Base-by-base conservation (phyloP, 1,284 basidiomycete species). In the Marasmius oreades region DNA sequence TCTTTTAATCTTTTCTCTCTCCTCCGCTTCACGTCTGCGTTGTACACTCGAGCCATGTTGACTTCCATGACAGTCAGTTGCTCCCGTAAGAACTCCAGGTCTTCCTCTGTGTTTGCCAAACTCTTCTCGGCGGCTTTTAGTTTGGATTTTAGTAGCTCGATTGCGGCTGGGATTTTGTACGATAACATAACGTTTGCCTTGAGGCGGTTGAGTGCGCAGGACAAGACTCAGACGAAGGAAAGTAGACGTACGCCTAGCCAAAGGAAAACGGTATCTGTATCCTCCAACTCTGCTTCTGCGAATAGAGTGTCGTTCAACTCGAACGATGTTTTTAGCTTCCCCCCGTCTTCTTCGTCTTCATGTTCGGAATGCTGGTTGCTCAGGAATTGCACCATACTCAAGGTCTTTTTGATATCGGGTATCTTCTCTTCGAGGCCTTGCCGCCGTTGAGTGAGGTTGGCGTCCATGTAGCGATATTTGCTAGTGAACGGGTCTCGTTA, bases 391-490 rank as follows among this genome's bases (percentile, higher is more conserved):
- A 99, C 93, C 82, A 98, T 97, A 56, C 81, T 78, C 47, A 99
- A 73, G 1, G 95, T 98, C 74, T 96, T 95, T 66, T 86, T 84
- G 66, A 99, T 95, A 71, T 99, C 97, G 0, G 96, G 96, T 48
- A 98, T 95, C 80, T 99, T 98, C 61, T 93, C 92, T 64, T 93
- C 89, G 5, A 98, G 78, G 1, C 88, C 87, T 56, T 81, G 79
- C 52, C 90, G 81, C 47, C 95, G 82, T 69, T 94, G 90, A 12
- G 87, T 79, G 48, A 96, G 79, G 67, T 88, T 95, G 34, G 86
- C 77, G 66, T 98, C 96, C 96, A 99, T 98, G 74, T 96, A 97
- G 58, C 93, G 90, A 78, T 99, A 99, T 79, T 99, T 98, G 61
- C 95, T 98, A 75, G 64, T 67, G 73, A 73, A 62, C 58, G 59